Conservation (phyloP, 2,329 filamentous ascomycete species). For the Cordyceps farinosa region DNA sequence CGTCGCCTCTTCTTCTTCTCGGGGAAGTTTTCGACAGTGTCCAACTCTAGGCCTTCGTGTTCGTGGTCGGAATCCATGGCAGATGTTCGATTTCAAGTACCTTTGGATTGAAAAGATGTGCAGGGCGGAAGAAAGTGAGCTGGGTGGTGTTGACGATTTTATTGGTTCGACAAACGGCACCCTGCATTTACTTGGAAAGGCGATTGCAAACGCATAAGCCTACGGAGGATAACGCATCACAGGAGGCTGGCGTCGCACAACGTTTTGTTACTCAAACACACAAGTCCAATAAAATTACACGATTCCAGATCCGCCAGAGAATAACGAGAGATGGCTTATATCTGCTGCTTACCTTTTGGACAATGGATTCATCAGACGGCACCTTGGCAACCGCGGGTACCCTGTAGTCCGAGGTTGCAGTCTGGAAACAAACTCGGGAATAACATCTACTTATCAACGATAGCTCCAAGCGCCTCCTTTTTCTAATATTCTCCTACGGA, state of each 20-base stretch:
- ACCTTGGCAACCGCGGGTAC: too few relatives aligned
- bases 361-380: too few relatives aligned
- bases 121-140: not conserved
- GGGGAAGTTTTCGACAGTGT: not conserved
- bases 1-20: not conserved
- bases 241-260: conserved; percentile 4
- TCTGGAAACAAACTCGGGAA: not conserved
- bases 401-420: not conserved
- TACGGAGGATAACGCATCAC: not conserved
- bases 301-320: too few relatives aligned
- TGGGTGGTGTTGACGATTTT: not conserved
- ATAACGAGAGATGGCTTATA: too few relatives aligned
- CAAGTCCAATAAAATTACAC: too few relatives aligned
- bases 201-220: not conserved
- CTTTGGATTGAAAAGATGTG: not conserved
- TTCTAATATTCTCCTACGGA: not conserved
- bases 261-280: too few relatives aligned
- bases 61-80: conserved; percentile 1
- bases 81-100: not conserved
- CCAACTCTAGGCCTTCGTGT: not conserved
- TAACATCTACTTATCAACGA: not conserved
- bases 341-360: too few relatives aligned
- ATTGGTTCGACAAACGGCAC: not conserved
- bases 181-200: not conserved
- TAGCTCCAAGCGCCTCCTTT: not conserved